phyloP scores from a whole-genome alignment of 2,329 filamentous ascomycete species.

The Tolypocladium endophyticum region DNA sequence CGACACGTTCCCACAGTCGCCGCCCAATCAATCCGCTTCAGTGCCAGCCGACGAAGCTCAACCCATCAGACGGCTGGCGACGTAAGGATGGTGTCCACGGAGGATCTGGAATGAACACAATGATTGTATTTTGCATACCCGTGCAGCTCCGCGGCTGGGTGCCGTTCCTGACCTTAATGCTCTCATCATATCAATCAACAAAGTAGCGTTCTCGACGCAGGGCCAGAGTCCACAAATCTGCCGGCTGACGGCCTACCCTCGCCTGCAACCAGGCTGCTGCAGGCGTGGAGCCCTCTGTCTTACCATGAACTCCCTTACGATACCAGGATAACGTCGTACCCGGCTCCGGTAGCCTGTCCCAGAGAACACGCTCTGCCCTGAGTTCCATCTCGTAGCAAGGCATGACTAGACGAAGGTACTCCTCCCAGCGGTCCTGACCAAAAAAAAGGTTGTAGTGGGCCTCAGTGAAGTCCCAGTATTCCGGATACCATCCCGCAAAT shows the following conservation, averaged over 20 bases:
- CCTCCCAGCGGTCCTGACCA: constrained; percentile 8
- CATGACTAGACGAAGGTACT: constrained; percentile 9
- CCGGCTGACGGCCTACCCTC: constrained; percentile 7
- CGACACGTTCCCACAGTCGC: too few species aligned
- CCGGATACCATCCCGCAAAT: constrained; percentile 23
- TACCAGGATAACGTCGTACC: constrained; percentile 6
- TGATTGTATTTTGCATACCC: too few species aligned
- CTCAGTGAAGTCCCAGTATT: constrained; percentile 19
- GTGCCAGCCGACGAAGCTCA: too few species aligned
- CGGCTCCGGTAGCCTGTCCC: constrained; percentile 10
- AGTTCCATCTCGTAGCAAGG: constrained; percentile 14
- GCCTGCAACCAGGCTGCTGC: constrained; percentile 11
- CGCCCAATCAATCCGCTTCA: too few species aligned
- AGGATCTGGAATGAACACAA: too few species aligned
- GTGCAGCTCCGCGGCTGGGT: too few species aligned
- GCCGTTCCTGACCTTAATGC: too few species aligned
- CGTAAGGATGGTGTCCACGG: too few species aligned
- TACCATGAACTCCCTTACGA: constrained; percentile 2
- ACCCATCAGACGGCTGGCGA: too few species aligned
- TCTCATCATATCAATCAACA: too few species aligned
- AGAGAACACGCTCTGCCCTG: constrained; percentile 11
- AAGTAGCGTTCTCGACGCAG: neutral
- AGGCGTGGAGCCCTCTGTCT: constrained; percentile 8
- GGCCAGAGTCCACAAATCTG: constrained; percentile 11
- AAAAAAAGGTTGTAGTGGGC: constrained; percentile 12